These are phyloP conservation scores for Huntiella savannae DNA, from an alignment of 2,329 filamentous ascomycete genomes.

Conservation along the genomic window DNA sequence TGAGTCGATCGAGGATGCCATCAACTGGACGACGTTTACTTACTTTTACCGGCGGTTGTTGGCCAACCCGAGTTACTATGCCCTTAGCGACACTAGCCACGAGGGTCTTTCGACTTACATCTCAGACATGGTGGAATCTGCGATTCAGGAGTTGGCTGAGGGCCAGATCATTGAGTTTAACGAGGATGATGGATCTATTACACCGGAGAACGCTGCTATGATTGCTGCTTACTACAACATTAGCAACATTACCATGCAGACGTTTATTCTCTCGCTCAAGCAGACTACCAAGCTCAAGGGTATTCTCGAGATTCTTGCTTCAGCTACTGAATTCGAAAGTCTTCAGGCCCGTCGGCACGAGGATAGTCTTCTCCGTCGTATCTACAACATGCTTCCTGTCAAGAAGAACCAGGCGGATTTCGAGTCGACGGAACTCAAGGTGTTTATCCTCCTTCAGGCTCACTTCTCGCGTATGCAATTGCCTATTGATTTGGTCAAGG, in stretches of 20 bases:
- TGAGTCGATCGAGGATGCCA: conserved; percentile 83
- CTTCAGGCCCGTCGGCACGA: conserved; percentile 92
- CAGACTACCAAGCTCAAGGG: conserved; percentile 88
- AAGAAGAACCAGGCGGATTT: conserved; percentile 79
- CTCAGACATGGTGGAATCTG: conserved; percentile 85
- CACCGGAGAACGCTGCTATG: conserved; percentile 88
- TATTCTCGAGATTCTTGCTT: conserved; percentile 89
- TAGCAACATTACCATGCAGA: conserved; percentile 98
- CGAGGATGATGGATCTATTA: conserved; percentile 76
- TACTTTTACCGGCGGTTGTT: conserved; percentile 93
- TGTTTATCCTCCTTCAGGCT: conserved; percentile 88
- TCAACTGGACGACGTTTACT: conserved; percentile 96
- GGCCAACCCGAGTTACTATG: conserved; percentile 93
- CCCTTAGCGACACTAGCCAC: conserved; percentile 69
- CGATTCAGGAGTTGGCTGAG: conserved; percentile 73
- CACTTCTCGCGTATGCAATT: conserved; percentile 97
- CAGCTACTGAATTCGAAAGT: conserved; percentile 86
- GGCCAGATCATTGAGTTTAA: conserved; percentile 93
- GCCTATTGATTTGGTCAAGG: conserved; percentile 85
- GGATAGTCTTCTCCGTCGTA: conserved; percentile 66
- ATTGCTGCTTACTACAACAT: conserved; percentile 99
- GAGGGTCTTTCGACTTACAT: conserved; percentile 87
- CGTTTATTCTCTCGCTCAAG: conserved; percentile 78
- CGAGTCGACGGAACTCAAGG: conserved; percentile 95
- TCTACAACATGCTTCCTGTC: conserved; percentile 86